These are phyloP conservation scores for Fraxinus cuspidata DNA, from an alignment of 257 asterid genomes.

Conservation along the genomic window DNA sequence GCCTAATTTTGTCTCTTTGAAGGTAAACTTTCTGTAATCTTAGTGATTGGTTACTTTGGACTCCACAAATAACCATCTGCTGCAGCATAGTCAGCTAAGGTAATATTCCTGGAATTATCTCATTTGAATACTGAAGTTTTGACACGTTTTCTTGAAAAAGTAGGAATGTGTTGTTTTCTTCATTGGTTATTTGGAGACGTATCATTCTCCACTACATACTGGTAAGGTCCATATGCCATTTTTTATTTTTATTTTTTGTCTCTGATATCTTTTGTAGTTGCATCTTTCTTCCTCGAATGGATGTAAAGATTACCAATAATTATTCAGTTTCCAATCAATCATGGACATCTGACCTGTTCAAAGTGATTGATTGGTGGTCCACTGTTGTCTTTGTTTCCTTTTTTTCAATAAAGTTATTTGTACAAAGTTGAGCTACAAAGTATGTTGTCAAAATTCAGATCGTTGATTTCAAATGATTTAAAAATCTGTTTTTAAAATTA, in stretches of 20 bases:
- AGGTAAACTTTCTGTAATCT: constrained; percentile 10
- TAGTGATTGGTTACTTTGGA: constrained; percentile 22
- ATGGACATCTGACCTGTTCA: constrained; percentile 21
- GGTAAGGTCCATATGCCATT: constrained; percentile 7
- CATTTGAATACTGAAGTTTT: neutral
- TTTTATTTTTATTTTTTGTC: neutral
- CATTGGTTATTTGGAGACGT: constrained; percentile 19
- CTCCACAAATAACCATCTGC: neutral
- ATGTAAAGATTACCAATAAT: neutral
- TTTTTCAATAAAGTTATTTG: too few species aligned
- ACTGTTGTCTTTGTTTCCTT: constrained; percentile 19
- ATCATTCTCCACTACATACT: constrained; percentile 30
- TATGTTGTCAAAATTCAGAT: too few species aligned
- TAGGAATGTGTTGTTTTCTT: constrained; percentile 29
- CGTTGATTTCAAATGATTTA: too few species aligned
- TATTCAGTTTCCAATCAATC: constrained; percentile 28
- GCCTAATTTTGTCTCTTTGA: neutral
- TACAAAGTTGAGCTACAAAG: too few species aligned
- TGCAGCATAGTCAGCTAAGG: constrained; percentile 23
- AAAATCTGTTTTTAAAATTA: too few species aligned
- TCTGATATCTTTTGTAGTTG: constrained; percentile 16
- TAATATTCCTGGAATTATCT: constrained; percentile 23
- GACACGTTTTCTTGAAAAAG: constrained; percentile 18
- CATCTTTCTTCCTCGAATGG: constrained; percentile 26
- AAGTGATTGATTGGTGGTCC: constrained; percentile 22